Conservation (phyloP, 805 yeast genomes). For the Limtongozyma cylindracea region DNA sequence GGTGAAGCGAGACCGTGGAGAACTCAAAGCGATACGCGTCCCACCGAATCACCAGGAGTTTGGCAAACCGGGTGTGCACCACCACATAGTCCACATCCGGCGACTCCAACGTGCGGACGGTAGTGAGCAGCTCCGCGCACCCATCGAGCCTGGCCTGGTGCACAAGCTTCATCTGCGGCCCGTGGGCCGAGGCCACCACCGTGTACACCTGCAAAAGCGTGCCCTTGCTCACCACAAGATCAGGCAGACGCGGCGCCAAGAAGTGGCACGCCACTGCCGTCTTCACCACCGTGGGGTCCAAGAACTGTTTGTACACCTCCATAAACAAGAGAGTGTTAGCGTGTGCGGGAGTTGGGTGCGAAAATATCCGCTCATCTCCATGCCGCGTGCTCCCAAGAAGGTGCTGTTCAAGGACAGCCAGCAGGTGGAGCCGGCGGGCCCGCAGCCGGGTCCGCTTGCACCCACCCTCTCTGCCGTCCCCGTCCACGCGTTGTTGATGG, state of each 20-base stretch:
- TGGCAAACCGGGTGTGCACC: conserved; percentile 49
- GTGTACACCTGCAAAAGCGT: conserved; percentile 39
- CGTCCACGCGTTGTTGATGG: no score
- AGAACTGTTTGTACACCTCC: conserved; percentile 62
- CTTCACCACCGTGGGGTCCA: conserved; percentile 54
- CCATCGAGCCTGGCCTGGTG: conserved; percentile 59
- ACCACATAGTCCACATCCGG: conserved; percentile 31
- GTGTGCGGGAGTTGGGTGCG: no score
- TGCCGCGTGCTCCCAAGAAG: no score
- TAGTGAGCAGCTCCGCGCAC: conserved; percentile 26
- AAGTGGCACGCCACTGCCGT: conserved; percentile 28
- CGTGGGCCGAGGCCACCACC: conserved; percentile 5
- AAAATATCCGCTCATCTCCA: no score
- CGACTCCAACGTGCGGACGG: conserved; percentile 19
- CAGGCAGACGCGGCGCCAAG: conserved; percentile 16
- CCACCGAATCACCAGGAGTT: conserved; percentile 56
- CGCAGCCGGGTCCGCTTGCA: no score
- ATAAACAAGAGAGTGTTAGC: conserved; percentile 15
- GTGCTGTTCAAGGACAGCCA: no score
- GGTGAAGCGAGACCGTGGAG: conserved; percentile 63
- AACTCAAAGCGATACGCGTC: conserved; percentile 24
- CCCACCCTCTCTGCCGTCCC: no score
- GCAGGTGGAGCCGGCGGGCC: no score
- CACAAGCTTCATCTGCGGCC: conserved; percentile 10
- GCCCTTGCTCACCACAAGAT: conserved; percentile 47